Evolutionary conservation across 2,329 filamentous ascomycete genomes (phyloP), one percentile per base, ranked within the genome.

Genomic region (Trichocomaceae sp.): DNA sequence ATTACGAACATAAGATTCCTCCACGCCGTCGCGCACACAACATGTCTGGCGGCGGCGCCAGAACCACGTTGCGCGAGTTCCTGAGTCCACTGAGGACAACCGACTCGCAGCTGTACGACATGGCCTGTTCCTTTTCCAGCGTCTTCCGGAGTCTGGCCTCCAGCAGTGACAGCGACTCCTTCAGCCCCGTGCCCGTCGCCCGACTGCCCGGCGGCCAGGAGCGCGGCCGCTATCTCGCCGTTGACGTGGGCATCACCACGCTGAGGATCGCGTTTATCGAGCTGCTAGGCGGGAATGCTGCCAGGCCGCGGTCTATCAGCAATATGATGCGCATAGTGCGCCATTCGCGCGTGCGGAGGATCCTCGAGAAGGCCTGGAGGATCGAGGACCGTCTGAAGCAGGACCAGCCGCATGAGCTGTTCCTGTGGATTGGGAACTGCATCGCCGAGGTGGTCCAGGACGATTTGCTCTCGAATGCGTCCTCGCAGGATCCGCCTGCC

Each of bases 401-500:
- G 17, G 55, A 57, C 46, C 46, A 54, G 41, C 50, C 55, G 22
- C 55, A 57, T 33, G 55, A 57, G 22, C n/a, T 57, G 47, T 57
- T 57, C 46, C 22, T 50, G 17, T 57, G 55, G 55, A 57, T 57
- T 46, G 55, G 55, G 22, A 57, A 57, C 19, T 57, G 55, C 35
- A 57, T 57, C 33, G 55, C 55, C 3, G 55, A 57, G 42, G 55
- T 57, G 7, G 55, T 57, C 51, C 54, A 54, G 42, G 55, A 57
- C 37, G 55, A 57, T 35, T 47, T 57, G 47, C 23, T 54, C 26
- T 57, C 55, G 41, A 54, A 49, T 41, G 31, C 50, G 10, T 47
- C 44, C 6, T 29, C 46, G 13, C 13, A 47, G 13, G 50, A 57
- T 23, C 31, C 48, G 17, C 47, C 55, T 12, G 20, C 55, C 15